Conservation (phyloP, 495 filamentous ascomycete species). For the Aspergillus funiculosus region DNA sequence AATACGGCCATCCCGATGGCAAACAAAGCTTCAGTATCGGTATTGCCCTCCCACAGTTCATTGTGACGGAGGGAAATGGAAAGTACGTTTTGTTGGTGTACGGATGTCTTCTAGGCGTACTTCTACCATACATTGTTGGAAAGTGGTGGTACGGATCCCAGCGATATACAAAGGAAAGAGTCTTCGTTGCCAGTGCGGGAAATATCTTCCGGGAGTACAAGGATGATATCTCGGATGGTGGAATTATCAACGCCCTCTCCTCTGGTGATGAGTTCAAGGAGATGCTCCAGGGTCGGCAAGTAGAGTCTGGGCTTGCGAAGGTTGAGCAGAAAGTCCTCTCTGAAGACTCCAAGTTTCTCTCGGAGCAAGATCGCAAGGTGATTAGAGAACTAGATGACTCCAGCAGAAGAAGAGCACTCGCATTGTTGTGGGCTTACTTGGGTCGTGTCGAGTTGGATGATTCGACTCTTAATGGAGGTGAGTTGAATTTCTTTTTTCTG, state of each 20-base stretch:
- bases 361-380: conserved; percentile 51
- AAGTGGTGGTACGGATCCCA: conserved; percentile 99
- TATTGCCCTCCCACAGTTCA: conserved; percentile 89
- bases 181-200: conserved; percentile 85
- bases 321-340: conserved; percentile 72
- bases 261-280: conserved; percentile 75
- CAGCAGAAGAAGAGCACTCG: conserved; percentile 75
- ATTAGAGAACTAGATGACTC: conserved; percentile 70
- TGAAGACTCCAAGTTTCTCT: conserved; percentile 45
- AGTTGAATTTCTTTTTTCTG: too few relatives aligned
- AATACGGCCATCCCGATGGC: conserved; percentile 94
- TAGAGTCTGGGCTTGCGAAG: conserved; percentile 68
- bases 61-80: conserved; percentile 86
- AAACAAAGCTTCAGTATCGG: conserved; percentile 98
- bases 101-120: conserved; percentile 74
- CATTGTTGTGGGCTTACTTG: conserved; percentile 90
- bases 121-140: conserved; percentile 89
- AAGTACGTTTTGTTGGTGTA: conserved; percentile 94
- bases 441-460: conserved; percentile 77
- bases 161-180: conserved; percentile 81
- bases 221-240: conserved; percentile 72
- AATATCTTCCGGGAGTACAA: conserved; percentile 89
- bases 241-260: conserved; percentile 72
- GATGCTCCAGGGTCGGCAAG: conserved; percentile 63
- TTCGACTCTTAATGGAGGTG: conserved; percentile 62